phyloP scores from a whole-genome alignment of 257 asterid genomes.

The Anisodus tanguticus region DNA sequence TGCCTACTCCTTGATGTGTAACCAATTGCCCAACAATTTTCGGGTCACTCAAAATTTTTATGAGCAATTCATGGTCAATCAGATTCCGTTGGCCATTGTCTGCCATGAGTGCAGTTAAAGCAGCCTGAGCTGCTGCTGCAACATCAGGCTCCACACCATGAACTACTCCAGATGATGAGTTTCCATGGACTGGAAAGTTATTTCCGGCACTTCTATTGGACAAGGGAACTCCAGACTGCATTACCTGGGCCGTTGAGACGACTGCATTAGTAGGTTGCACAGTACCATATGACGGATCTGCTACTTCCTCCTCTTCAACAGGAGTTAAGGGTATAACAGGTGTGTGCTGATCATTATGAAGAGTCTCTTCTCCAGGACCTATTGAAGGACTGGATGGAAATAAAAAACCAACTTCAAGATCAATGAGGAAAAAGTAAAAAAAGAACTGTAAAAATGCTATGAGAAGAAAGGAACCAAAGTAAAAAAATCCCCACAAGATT shows the following conservation, averaged over 20 bases:
- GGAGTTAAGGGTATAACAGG: slow-evolving; percentile 77
- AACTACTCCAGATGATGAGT: slow-evolving; percentile 34
- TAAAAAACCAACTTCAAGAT: neutral
- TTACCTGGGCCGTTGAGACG: slow-evolving; percentile 41
- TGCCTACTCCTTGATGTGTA: slow-evolving; percentile 43
- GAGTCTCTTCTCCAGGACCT: slow-evolving; percentile 41
- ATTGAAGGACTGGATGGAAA: slow-evolving; percentile 62
- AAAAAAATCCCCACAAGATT: slow-evolving; percentile 22
- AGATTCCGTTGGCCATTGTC: slow-evolving; percentile 50
- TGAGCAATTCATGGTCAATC: slow-evolving; percentile 69
- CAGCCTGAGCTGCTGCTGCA: slow-evolving; percentile 63
- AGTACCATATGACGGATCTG: slow-evolving; percentile 41
- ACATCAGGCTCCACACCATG: slow-evolving; percentile 51
- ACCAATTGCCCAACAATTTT: slow-evolving; percentile 73
- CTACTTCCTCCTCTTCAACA: slow-evolving; percentile 86
- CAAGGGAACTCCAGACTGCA: slow-evolving; percentile 40
- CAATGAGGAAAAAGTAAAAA: neutral
- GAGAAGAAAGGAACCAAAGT: slow-evolving; percentile 27
- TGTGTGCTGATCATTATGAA: slow-evolving; percentile 41
- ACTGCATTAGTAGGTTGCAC: slow-evolving; percentile 26
- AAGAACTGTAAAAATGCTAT: neutral
- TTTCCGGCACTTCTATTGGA: slow-evolving; percentile 36
- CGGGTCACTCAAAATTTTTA: slow-evolving; percentile 69
- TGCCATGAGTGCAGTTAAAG: slow-evolving; percentile 53
- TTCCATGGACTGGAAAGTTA: slow-evolving; percentile 29